phyloP scores from a whole-genome alignment of 306 rosid genomes.

The Macrotyloma uniflorum region DNA sequence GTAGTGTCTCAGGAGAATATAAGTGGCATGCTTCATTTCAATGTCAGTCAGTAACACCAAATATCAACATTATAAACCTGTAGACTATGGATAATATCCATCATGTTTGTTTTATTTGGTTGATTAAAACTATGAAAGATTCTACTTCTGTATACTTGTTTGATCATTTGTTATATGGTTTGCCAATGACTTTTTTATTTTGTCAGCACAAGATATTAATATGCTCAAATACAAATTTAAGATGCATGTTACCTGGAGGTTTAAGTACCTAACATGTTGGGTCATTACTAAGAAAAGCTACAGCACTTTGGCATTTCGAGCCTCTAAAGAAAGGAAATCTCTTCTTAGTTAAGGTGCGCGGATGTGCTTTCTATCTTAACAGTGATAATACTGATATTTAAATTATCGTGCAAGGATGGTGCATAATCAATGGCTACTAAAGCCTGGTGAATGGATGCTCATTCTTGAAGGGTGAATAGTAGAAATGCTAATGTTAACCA shows the following conservation, averaged over 20 bases:
- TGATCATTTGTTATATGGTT: neutral
- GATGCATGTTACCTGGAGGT: neutral
- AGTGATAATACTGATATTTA: neutral
- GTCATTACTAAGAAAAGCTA: conserved; percentile 14
- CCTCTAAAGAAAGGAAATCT: neutral
- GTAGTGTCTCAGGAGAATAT: neutral
- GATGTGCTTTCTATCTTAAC: neutral
- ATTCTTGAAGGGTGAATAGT: neutral
- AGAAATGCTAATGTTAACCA: neutral
- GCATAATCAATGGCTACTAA: neutral
- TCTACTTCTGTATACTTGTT: neutral
- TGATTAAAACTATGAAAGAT: conserved; percentile 3
- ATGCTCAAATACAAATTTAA: neutral
- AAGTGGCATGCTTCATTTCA: conserved; percentile 23
- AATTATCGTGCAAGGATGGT: neutral
- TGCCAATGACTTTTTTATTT: neutral
- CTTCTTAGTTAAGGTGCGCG: neutral
- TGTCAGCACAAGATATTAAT: neutral
- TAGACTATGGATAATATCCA: neutral
- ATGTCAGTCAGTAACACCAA: conserved; percentile 29
- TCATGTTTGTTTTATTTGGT: conserved; percentile 27
- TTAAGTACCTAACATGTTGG: neutral
- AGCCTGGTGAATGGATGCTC: neutral
- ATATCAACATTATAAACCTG: conserved; percentile 24
- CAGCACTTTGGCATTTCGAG: neutral